Percentiles rank a stretch among this genome's conserved stretches.
phyloP scores from a whole-genome alignment of 2,329 filamentous ascomycete genomes.

The Fusarium nanum region DNA sequence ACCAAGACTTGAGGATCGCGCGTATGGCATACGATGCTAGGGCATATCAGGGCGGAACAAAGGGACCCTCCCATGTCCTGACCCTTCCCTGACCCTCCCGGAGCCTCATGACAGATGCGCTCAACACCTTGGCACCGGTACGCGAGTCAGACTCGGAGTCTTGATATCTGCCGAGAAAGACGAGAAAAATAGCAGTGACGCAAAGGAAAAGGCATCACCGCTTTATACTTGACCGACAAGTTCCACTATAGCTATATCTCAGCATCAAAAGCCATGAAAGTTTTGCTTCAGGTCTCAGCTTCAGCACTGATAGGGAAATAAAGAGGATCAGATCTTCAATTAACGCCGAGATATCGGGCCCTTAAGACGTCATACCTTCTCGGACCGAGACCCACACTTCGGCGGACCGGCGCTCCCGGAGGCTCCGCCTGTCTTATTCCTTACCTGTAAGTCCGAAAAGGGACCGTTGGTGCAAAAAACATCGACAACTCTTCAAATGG shows the following conservation, averaged over 20 bases:
- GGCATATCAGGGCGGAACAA: neutral
- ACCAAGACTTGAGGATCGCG: neutral
- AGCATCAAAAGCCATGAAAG: no score
- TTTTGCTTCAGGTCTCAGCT: neutral
- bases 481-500: slow-evolving; percentile 6
- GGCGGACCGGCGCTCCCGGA: slow-evolving; percentile 28
- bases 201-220: slow-evolving; percentile 10
- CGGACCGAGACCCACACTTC: slow-evolving; percentile 33
- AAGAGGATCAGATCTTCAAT: slow-evolving; percentile 11
- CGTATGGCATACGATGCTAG: neutral
- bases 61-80: neutral
- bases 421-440: slow-evolving; percentile 21
- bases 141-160: slow-evolving; percentile 15
- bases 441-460: slow-evolving; percentile 30
- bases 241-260: slow-evolving; percentile 1
- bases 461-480: slow-evolving; percentile 11
- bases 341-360: slow-evolving; percentile 19
- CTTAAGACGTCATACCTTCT: slow-evolving; percentile 30
- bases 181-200: slow-evolving; percentile 5
- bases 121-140: neutral
- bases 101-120: slow-evolving; percentile 15
- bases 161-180: slow-evolving; percentile 7
- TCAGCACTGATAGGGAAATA: neutral
- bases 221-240: slow-evolving; percentile 10
- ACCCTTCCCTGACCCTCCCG: neutral